A percentile compares a stretch with the other conserved stretches of the same genome.
phyloP scores from a whole-genome alignment of 805 yeast genomes.

The Myxozyma udenii region DNA sequence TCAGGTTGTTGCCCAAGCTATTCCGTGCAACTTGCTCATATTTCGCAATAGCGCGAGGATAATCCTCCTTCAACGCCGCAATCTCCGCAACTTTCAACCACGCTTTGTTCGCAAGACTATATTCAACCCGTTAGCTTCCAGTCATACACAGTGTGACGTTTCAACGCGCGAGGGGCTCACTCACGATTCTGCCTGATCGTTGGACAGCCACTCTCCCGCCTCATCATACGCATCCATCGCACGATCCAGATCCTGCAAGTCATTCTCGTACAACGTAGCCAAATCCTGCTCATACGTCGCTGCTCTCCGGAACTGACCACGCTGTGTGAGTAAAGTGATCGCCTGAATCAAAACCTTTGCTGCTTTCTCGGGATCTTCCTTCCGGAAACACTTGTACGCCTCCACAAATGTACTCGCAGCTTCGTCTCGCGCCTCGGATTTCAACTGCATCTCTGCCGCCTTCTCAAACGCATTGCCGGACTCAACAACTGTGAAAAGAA shows the following conservation, averaged over 20 bases:
- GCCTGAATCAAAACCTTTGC: conserved; percentile 75
- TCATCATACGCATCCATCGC: conserved; percentile 81
- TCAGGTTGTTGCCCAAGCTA: conserved; percentile 66
- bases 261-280: conserved; percentile 80
- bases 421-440: conserved; percentile 78
- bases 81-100: conserved; percentile 86
- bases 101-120: conserved; percentile 70
- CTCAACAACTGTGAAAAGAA: conserved; percentile 47
- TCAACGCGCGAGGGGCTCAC: conserved; percentile 1
- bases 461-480: conserved; percentile 84
- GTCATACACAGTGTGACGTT: too few relatives aligned
- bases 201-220: conserved; percentile 94
- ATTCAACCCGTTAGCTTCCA: not conserved
- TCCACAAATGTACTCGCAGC: conserved; percentile 88
- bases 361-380: conserved; percentile 69
- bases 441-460: conserved; percentile 77
- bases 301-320: conserved; percentile 95
- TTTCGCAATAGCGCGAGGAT: conserved; percentile 67
- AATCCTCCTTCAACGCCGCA: conserved; percentile 71
- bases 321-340: conserved; percentile 73
- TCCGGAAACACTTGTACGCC: conserved; percentile 81
- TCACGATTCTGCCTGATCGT: conserved; percentile 85
- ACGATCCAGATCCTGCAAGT: conserved; percentile 58
- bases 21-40: conserved; percentile 77
- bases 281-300: conserved; percentile 91